phyloP scores from a whole-genome alignment of 2,329 filamentous ascomycete species.

The Cladorrhinum sp. region DNA sequence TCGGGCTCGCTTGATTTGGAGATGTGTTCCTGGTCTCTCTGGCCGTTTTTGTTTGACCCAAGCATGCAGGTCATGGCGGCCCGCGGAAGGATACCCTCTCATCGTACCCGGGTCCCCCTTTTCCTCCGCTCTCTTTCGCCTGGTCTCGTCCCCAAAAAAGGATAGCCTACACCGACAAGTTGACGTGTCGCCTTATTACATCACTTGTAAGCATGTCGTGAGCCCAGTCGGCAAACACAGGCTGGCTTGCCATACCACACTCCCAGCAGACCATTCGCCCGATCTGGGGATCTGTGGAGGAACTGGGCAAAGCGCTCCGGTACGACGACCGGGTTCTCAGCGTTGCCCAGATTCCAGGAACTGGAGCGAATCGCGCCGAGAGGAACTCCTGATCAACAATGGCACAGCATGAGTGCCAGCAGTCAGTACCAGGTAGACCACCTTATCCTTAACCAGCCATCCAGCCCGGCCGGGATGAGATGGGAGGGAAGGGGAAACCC shows the following conservation, averaged over 20 bases:
- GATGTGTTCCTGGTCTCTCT: conserved; percentile 19
- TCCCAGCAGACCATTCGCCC: conserved; percentile 16
- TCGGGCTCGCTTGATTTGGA: conserved; percentile 14
- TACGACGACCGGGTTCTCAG: conserved; percentile 9
- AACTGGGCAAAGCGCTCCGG: conserved; percentile 7
- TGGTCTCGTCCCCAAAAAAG: conserved; percentile 17
- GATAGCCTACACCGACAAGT: conserved; percentile 26
- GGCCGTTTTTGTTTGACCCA: conserved; percentile 26
- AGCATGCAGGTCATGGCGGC: conserved; percentile 21
- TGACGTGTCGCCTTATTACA: conserved; percentile 26
- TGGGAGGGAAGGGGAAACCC: neutral
- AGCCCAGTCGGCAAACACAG: conserved; percentile 18
- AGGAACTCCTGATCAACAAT: conserved; percentile 14
- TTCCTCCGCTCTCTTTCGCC: neutral
- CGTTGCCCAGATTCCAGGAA: conserved; percentile 5
- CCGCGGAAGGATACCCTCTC: conserved; percentile 6
- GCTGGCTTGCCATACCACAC: conserved; percentile 12
- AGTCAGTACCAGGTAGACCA: neutral
- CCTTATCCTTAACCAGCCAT: neutral
- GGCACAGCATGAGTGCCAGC: conserved; percentile 19
- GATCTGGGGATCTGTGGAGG: conserved; percentile 12
- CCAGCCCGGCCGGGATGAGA: conserved; percentile 1
- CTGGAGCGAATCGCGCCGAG: conserved; percentile 5
- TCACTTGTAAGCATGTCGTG: conserved; percentile 20
- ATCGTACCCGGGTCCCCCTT: conserved; percentile 8